Evolutionary conservation across 495 filamentous ascomycete genomes (phyloP), one percentile per base, ranked within the genome.

Genomic region (Aspergillus hancockii): DNA sequence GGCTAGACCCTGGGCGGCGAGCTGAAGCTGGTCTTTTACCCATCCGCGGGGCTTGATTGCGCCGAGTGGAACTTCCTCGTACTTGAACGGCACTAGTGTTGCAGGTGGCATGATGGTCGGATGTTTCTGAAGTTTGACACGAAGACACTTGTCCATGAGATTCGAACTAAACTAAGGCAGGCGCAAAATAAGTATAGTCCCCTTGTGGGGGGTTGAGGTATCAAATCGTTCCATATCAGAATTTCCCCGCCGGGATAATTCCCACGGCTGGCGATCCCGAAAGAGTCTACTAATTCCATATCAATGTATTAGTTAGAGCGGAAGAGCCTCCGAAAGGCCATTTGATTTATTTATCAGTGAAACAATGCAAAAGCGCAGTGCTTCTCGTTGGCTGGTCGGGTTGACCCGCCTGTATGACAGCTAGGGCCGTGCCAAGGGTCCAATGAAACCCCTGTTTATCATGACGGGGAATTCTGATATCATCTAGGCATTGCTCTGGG

Each of bases 41-140:
- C 86, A 89, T 41, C 85, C 85, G 47, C 70, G 64, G 9, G 86
- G 81, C 23, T 72, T 80, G 57, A 89, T 82, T 22, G 41, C 41
- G 14, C 41, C 41, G 41, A 45, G 2, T 8, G 41, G 14, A 9
- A 45, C 19, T 9, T 45, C 41, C 41, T 45, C 41, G 18, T 45
- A 45, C 14, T 45, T 45, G 41, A 45, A 45, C 14, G 41, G 41
- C 7, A 45, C 41, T 14, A 45, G 14, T 8, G 6, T 21, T 45
- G 16, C n/a, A 21, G 5, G 18, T 8, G 3, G 9, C 41, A 45
- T 45, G 18, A 36, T 36, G 34, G 34, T 10, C 12, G 34, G 12
- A 10, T 36, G 8, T 12, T 14, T 14, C 4, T 14, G 2, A 10
- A 10, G 34, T 36, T 7, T 28, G 25, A 3, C 7, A 3, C 25